A percentile compares a stretch with the other conserved stretches of the same genome.
These are phyloP conservation scores for Coemansia sp. DNA, from an alignment of 192 early-diverging fungal genomes.

Conservation along the genomic window DNA sequence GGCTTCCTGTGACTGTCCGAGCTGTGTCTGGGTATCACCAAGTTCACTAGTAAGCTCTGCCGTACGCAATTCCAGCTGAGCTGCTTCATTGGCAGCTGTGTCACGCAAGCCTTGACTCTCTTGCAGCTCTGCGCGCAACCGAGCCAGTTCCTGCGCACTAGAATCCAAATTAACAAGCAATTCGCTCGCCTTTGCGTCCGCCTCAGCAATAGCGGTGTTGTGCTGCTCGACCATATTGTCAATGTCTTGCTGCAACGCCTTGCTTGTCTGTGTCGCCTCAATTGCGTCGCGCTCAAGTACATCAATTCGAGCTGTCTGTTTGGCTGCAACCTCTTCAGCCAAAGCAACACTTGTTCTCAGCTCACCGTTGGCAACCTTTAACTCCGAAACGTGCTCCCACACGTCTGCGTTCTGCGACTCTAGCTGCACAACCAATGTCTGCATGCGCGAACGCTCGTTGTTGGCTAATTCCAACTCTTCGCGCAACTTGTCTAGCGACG, in stretches of 20 bases:
- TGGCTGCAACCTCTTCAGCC: slow-evolving; percentile 2
- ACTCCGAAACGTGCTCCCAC: slow-evolving; percentile 42
- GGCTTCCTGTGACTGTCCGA: slow-evolving; percentile 4
- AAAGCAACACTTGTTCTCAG: slow-evolving; percentile 7
- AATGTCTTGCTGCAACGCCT: not conserved
- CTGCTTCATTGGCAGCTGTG: not conserved
- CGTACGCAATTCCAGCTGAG: not conserved
- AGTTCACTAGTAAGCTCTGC: slow-evolving; percentile 1
- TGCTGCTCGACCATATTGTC: slow-evolving; percentile 1
- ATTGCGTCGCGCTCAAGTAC: slow-evolving; percentile 4
- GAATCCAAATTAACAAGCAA: slow-evolving; percentile 5
- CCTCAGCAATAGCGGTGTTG: not conserved
- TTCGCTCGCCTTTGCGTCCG: not conserved
- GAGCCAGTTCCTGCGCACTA: not conserved
- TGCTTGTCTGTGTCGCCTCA: not conserved
- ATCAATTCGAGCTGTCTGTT: slow-evolving; percentile 1
- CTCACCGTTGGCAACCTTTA: slow-evolving; percentile 19
- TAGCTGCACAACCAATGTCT: slow-evolving; percentile 20
- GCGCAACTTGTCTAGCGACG: slow-evolving; percentile 5
- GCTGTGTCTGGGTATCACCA: not conserved
- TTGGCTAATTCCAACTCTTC: slow-evolving; percentile 6
- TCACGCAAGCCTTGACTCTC: not conserved
- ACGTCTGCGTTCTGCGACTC: slow-evolving; percentile 36
- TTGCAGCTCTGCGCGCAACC: not conserved
- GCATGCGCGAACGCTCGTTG: not conserved